These are phyloP conservation scores for Penicillium diatomitis DNA, from an alignment of 495 filamentous ascomycete genomes.

Conservation along the genomic window DNA sequence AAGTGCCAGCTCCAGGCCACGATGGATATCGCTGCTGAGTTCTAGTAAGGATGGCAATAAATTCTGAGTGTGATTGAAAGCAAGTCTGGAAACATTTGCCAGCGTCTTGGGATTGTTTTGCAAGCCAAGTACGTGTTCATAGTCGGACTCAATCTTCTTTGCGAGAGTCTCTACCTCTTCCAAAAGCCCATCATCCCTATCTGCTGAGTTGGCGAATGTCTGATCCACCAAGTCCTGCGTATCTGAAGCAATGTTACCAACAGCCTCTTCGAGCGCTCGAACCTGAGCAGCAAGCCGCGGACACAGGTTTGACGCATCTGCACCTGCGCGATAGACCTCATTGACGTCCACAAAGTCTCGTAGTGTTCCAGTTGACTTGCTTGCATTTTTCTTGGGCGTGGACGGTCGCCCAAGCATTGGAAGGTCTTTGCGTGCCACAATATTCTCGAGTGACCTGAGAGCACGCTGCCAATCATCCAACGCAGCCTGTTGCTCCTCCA, in stretches of 20 bases:
- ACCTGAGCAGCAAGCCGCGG: slow-evolving; percentile 46
- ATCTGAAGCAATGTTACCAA: slow-evolving; percentile 43
- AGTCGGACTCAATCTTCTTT: slow-evolving; percentile 80
- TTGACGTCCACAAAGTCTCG: slow-evolving; percentile 63
- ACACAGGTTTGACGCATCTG: slow-evolving; percentile 34
- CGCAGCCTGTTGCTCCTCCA: slow-evolving; percentile 59
- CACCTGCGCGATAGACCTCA: slow-evolving; percentile 55
- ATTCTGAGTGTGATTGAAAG: slow-evolving; percentile 75
- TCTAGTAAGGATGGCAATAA: slow-evolving; percentile 73
- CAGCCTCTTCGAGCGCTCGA: slow-evolving; percentile 39
- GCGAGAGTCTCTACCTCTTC: slow-evolving; percentile 80
- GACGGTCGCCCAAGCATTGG: slow-evolving; percentile 37
- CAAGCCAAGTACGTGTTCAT: slow-evolving; percentile 65
- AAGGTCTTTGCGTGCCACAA: slow-evolving; percentile 54
- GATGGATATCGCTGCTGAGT: slow-evolving; percentile 64
- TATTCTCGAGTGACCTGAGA: slow-evolving; percentile 49
- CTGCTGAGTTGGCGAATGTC: slow-evolving; percentile 17
- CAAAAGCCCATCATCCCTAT: slow-evolving; percentile 48
- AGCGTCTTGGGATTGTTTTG: slow-evolving; percentile 61
- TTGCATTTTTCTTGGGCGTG: slow-evolving; percentile 31
- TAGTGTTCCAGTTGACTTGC: slow-evolving; percentile 41
- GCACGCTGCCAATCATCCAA: slow-evolving; percentile 61
- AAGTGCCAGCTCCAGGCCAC: slow-evolving; percentile 57
- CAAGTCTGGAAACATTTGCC: slow-evolving; percentile 75
- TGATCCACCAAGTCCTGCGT: slow-evolving; percentile 45